Evolutionary conservation across 2,329 filamentous ascomycete species (phyloP), one percentile per base, ranked within the genome.

Genomic region (Didymella lethalis): DNA sequence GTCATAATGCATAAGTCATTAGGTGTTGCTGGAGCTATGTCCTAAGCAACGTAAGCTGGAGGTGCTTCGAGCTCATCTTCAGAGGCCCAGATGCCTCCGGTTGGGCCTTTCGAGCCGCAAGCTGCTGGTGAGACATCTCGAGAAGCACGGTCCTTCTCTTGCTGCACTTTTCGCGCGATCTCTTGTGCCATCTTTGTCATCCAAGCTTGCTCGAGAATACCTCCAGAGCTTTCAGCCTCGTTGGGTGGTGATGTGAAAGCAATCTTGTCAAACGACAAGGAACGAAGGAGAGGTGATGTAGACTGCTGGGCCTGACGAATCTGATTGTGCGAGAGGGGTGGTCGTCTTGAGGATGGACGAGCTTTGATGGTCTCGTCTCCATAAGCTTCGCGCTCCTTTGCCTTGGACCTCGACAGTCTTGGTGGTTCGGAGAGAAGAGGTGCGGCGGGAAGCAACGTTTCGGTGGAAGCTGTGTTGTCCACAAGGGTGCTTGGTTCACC

Each of bases 121-220:
- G 63, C 56, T 28, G 60, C 54, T 3, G 54, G 59, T n/a, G 61
- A 54, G 2, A 52, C 45, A 25, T 60, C 57, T 36, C 48, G 57
- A 38, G 57, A 52, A 36, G 51, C 58, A 29, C 71, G 70, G 7
- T 75, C 78, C 78, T 97, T 95, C 79, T 97, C 91, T 67, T 97
- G 91, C 65, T 94, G 91, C 64, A 96, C 92, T 55, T 92, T 90
- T 49, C 88, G 84, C 34, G 93, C 92, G 69, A 98, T 94, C 77
- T 98, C 95, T 64, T 89, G 89, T 5, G 94, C 93, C 86, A 99
- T 95, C 81, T 97, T 95, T 81, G 90, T 88, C 79, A 95, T 90
- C 90, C 91, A 95, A 2, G 91, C 91, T 75, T 92, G 89, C 74
- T 93, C 90, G 26, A 92, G 81, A 48, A 92, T 91, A 18, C 82